Conservation (phyloP, 2,329 filamentous ascomycete species). For the Alternaria brassicae region DNA sequence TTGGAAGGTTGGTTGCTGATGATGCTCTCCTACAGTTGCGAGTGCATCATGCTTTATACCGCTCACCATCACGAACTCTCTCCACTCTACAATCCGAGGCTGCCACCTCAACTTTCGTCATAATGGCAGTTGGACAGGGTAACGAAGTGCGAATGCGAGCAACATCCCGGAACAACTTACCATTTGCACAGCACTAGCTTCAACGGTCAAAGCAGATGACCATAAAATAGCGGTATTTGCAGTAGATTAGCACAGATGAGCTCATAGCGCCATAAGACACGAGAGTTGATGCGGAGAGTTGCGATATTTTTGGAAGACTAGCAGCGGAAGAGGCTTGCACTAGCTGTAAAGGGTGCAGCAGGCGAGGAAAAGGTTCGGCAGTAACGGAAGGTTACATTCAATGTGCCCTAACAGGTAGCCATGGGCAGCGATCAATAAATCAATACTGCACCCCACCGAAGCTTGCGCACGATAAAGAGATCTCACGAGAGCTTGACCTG, state of each 20-base stretch:
- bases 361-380: conserved; percentile 36
- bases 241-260: conserved; percentile 35
- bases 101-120: conserved; percentile 28
- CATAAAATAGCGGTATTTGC: conserved; percentile 22
- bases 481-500: conserved; percentile 2
- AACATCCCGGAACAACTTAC: conserved; percentile 27
- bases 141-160: conserved; percentile 33
- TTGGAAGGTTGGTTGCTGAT: conserved; percentile 20
- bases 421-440: conserved; percentile 42
- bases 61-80: conserved; percentile 10
- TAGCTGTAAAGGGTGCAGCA: conserved; percentile 21
- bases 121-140: conserved; percentile 25
- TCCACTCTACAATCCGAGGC: conserved; percentile 21
- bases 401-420: conserved; percentile 30
- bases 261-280: conserved; percentile 41
- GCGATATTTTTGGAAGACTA: conserved; percentile 43
- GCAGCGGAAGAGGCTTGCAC: conserved; percentile 30
- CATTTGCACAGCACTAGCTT: conserved; percentile 29
- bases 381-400: conserved; percentile 42
- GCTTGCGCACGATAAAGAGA: conserved; percentile 19
- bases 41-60: conserved; percentile 39
- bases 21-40: conserved; percentile 18
- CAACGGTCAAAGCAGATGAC: conserved; percentile 40
- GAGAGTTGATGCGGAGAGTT: conserved; percentile 35
- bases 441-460: conserved; percentile 21